Evolutionary conservation across 805 yeast species (phyloP).

Genomic region (Candida ulmi): DNA sequence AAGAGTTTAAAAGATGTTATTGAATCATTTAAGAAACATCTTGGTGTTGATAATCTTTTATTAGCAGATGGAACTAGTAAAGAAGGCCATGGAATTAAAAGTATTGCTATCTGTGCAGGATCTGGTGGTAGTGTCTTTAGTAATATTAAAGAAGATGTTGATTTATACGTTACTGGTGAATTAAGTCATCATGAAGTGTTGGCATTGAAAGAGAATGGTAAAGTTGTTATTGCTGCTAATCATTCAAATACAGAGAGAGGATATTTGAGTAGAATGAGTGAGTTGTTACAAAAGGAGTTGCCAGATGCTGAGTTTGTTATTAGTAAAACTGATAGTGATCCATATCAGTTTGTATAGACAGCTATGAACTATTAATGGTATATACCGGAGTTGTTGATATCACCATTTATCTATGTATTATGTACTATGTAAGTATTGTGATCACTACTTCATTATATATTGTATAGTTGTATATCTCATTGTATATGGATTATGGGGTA

Average conservation of each 20-base stretch:
- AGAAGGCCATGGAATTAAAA: constrained; percentile 33
- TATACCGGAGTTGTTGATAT: no score
- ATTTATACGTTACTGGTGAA: constrained; percentile 86
- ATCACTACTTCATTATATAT: no score
- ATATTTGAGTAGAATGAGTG: constrained; percentile 50
- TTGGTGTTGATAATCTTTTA: constrained; percentile 55
- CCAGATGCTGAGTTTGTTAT: constrained; percentile 10
- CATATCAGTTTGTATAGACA: constrained; percentile 13
- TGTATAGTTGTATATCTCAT: no score
- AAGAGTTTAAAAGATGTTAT: constrained; percentile 41
- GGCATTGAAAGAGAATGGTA: constrained; percentile 62
- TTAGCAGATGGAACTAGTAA: constrained; percentile 40
- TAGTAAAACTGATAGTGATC: constrained; percentile 19
- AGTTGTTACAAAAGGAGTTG: constrained; percentile 25
- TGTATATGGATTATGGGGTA: no score
- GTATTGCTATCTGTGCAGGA: constrained; percentile 89
- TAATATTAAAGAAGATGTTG: constrained; percentile 39
- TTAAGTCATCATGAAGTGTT: constrained; percentile 90
- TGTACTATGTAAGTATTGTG: no score
- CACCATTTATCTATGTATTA: no score
- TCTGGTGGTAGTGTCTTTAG: constrained; percentile 79
- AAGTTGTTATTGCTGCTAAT: constrained; percentile 70
- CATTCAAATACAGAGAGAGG: constrained; percentile 95
- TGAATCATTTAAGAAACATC: constrained; percentile 42
- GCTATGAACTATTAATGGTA: no score